Percentiles rank a stretch among this genome's conserved stretches.
Evolutionary conservation across 257 asterid species (phyloP).

Genomic region (Przewalskia tangutica): DNA sequence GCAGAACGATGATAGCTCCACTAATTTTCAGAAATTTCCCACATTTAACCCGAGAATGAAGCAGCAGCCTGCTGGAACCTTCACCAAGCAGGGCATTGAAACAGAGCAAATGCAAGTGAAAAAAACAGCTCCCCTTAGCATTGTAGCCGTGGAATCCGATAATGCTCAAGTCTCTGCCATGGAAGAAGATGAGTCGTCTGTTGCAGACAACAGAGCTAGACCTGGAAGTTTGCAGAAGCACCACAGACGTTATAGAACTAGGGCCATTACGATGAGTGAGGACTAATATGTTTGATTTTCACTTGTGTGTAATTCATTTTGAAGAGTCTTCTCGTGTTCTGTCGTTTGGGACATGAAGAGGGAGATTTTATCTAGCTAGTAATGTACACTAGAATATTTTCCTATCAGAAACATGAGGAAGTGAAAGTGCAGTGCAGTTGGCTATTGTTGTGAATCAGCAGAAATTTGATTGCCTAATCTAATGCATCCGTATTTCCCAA

Average conservation of each 20-base stretch:
- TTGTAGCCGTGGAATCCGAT: constrained; percentile 37
- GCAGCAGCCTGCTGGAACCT: constrained; percentile 6
- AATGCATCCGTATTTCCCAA: neutral
- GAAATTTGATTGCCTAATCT: neutral
- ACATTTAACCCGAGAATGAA: constrained; percentile 52
- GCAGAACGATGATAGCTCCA: constrained; percentile 15
- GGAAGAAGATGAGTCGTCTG: constrained; percentile 51
- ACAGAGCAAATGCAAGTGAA: constrained; percentile 11
- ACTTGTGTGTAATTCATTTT: neutral
- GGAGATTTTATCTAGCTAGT: too few relatives aligned
- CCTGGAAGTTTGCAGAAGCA: constrained; percentile 25
- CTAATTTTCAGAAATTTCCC: constrained; percentile 31
- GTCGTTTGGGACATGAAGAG: neutral
- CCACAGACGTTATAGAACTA: constrained; percentile 34
- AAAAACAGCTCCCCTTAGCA: constrained; percentile 29
- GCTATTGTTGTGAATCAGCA: neutral
- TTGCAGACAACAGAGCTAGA: neutral
- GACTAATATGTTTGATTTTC: neutral
- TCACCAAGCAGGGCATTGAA: constrained; percentile 15
- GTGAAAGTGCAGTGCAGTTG: neutral
- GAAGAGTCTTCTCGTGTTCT: neutral
- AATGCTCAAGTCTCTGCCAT: constrained; percentile 38
- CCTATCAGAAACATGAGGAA: neutral
- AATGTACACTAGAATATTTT: too few relatives aligned
- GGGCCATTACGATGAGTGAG: constrained; percentile 15